These are phyloP conservation scores for Tubosaeta brunneosetosa DNA, from an alignment of 768 basidiomycete species.

Conservation along the genomic window DNA sequence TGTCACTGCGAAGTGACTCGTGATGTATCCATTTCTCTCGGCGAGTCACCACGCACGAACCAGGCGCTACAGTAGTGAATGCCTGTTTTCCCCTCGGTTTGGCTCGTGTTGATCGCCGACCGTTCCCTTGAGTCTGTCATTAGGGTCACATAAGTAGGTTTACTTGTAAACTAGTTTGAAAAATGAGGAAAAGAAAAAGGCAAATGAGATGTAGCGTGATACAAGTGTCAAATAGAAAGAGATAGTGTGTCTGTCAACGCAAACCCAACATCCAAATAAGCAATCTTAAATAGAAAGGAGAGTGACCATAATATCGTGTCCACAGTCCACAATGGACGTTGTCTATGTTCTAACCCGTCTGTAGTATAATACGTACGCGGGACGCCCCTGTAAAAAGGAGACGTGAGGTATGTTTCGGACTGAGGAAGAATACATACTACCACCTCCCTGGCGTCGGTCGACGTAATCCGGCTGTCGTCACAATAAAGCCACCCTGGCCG, in stretches of 20 bases:
- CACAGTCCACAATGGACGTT: background rate
- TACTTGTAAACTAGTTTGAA: slow-evolving; percentile 26
- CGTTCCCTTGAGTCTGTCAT: slow-evolving; percentile 4
- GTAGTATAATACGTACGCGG: slow-evolving; percentile 81
- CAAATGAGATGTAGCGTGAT: slow-evolving; percentile 19
- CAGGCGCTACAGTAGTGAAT: slow-evolving; percentile 19
- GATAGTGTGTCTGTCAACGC: slow-evolving; percentile 13
- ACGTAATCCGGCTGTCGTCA: slow-evolving; percentile 84
- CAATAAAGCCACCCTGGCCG: slow-evolving; percentile 89
- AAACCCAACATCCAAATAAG: background rate
- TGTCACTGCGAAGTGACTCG: slow-evolving; percentile 32
- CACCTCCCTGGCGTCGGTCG: slow-evolving; percentile 72
- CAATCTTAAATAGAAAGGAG: slow-evolving; percentile 21
- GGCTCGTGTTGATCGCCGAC: background rate
- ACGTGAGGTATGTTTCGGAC: background rate
- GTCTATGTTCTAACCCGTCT: slow-evolving; percentile 45
- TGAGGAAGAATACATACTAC: slow-evolving; percentile 53
- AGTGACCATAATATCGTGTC: background rate
- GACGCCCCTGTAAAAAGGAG: slow-evolving; percentile 46
- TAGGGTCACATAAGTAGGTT: slow-evolving; percentile 26
- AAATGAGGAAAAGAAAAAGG: background rate
- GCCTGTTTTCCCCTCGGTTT: background rate
- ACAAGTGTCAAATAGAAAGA: slow-evolving; percentile 8
- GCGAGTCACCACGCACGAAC: slow-evolving; percentile 2
- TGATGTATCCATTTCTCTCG: background rate